Conservation (phyloP, 495 filamentous ascomycete genomes). For the Aspergillus diversus region DNA sequence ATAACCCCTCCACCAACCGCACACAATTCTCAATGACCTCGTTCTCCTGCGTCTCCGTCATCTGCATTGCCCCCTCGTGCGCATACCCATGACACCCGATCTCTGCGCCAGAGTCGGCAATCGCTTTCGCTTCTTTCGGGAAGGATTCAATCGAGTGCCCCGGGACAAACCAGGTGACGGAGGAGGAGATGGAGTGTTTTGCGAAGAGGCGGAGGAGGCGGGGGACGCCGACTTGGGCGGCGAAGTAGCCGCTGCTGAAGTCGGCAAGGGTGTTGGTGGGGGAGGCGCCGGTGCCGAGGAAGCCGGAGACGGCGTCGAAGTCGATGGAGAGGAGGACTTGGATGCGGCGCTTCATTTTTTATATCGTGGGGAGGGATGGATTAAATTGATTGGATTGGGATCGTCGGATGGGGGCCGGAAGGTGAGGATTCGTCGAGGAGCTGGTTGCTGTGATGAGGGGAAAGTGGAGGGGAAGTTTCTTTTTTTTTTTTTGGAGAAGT, state of each 20-base stretch:
- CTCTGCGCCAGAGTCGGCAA: conserved; percentile 60
- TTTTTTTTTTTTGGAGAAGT: neutral
- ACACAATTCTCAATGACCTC: conserved; percentile 61
- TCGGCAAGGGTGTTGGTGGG: conserved; percentile 59
- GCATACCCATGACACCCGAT: conserved; percentile 63
- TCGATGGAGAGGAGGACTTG: conserved; percentile 60
- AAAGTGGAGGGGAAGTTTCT: neutral
- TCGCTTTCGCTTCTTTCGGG: conserved; percentile 53
- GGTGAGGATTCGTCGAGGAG: neutral
- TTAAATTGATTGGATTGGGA: conserved; percentile 24
- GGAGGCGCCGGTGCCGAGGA: conserved; percentile 56
- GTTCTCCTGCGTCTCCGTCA: conserved; percentile 59
- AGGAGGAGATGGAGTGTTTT: conserved; percentile 53
- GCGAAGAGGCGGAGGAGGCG: conserved; percentile 61
- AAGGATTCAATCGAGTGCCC: conserved; percentile 67
- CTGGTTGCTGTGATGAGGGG: no score
- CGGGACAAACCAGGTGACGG: conserved; percentile 66
- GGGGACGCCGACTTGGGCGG: conserved; percentile 61
- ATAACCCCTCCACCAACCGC: conserved; percentile 48
- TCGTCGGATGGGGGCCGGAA: conserved; percentile 15
- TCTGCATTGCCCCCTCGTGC: conserved; percentile 55
- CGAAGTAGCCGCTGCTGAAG: conserved; percentile 62
- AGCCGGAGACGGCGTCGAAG: conserved; percentile 63
- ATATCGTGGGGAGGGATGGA: no score
- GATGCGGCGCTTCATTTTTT: conserved; percentile 41